Percentiles rank a stretch among this genome's conserved stretches.
Evolutionary conservation across 148 eudicot genomes (phyloP).

Genomic region (Vaccinium myrtillus): DNA sequence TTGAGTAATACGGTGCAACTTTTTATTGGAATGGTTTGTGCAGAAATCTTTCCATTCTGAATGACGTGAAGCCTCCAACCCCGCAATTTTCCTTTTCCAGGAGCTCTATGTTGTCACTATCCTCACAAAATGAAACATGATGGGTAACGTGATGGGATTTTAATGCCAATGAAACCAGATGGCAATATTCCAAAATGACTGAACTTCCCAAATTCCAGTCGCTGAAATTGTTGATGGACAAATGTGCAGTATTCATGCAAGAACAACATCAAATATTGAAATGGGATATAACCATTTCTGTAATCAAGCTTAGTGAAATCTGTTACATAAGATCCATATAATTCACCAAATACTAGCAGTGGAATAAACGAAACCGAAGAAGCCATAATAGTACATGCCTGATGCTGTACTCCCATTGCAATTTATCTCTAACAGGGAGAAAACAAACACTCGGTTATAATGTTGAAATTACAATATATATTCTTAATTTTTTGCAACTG

Average conservation of each 20-base stretch:
- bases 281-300: background rate
- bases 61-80: background rate
- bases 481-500: conserved; percentile 19
- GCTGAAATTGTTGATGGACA: background rate
- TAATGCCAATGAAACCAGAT: background rate
- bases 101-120: background rate
- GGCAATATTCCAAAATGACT: background rate
- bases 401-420: background rate
- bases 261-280: background rate
- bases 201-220: background rate
- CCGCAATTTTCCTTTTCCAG: background rate
- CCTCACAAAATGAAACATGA: background rate
- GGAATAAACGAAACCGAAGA: background rate
- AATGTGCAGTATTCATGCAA: background rate
- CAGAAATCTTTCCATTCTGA: background rate
- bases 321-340: background rate
- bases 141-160: background rate
- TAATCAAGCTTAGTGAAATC: background rate
- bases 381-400: background rate
- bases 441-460: background rate
- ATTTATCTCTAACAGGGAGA: background rate
- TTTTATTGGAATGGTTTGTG: background rate
- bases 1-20: background rate
- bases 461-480: too few species aligned
- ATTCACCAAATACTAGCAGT: background rate